Evolutionary conservation across 306 rosid genomes (phyloP), one percentile per base, ranked within the genome.

Genomic region (Delonix regia): DNA sequence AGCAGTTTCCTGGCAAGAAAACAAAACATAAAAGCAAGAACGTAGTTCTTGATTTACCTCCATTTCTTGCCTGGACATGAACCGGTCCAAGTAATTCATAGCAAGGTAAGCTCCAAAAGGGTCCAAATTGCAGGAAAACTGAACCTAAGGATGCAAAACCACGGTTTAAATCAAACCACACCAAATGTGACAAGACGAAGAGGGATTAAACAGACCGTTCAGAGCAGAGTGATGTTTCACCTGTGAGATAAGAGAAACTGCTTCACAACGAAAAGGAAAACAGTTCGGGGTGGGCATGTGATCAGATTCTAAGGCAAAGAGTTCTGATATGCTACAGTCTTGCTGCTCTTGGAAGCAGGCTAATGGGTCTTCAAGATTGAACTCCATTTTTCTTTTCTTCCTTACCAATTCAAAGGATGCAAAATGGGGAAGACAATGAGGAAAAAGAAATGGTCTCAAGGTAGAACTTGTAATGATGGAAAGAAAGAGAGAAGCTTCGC

Each of bases 401-500:
- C 69, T 49, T 79, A 38, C 61, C 67, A 16, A 36, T 78, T 27
- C 34, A 30, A 86, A 83, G 78, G 84, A 62, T 85, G 55, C 83
- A 66, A 80, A 21, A 74, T 52, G 57, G 22, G 61, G 61, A 69
- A 68, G n/a, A n/a, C n/a, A n/a, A n/a, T n/a, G n/a, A n/a, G 61
- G 62, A 52, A 47, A 41, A 71, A 84, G 73, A 87, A 82, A 64
- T 80, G 75, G 81, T 66, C 44, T 15, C 61, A 67, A 86, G 86
- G 74, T 70, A 62, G 87, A 74, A 82, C 78, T 64, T 76, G 69
- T 12, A 80, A 85, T 82, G 91, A 85, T 76, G 84, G 72, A 75
- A 90, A 77, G 83, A 85, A 77, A 81, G 88, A 88, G 92, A 92
- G 90, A 90, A 92, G 90, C 88, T 87, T 88, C 83, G 85, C 86